These are phyloP conservation scores for Castanea mollissima DNA, from an alignment of 306 rosid genomes.

Conservation along the genomic window DNA sequence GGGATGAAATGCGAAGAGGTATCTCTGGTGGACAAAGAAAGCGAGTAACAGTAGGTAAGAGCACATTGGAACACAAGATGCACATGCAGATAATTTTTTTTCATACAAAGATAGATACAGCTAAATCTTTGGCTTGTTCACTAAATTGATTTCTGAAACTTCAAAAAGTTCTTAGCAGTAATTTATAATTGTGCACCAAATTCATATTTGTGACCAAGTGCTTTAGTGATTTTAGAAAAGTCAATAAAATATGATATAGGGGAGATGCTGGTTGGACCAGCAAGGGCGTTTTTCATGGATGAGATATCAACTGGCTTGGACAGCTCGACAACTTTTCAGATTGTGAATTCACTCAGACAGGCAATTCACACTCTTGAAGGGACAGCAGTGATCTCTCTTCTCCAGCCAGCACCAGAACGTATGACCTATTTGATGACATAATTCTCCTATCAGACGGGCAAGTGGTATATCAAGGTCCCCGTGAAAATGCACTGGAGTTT, in stretches of 20 bases:
- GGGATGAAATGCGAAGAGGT: constrained; percentile 82
- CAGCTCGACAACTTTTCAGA: constrained; percentile 90
- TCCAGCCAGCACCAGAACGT: constrained; percentile 97
- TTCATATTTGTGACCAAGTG: too few relatives aligned
- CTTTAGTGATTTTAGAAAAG: too few relatives aligned
- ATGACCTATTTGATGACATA: constrained; percentile 74
- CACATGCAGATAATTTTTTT: too few relatives aligned
- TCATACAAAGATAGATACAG: too few relatives aligned
- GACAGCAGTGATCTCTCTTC: constrained; percentile 83
- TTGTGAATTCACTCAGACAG: constrained; percentile 67
- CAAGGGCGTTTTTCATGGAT: constrained; percentile 88
- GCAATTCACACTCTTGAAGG: constrained; percentile 79
- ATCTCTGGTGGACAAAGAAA: constrained; percentile 90
- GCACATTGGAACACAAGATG: too few relatives aligned
- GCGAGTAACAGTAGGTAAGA: constrained; percentile 83
- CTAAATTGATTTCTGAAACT: neutral
- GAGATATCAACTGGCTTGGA: constrained; percentile 95
- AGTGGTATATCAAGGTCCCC: constrained; percentile 84
- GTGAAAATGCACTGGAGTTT: constrained; percentile 74
- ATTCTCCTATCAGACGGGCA: constrained; percentile 86
- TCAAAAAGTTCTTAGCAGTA: too few relatives aligned
- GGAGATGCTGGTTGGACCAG: constrained; percentile 97
- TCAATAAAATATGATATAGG: constrained; percentile 39
- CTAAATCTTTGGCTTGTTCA: neutral
- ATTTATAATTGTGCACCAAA: too few relatives aligned